Percentiles rank a stretch among this genome's conserved stretches.
phyloP scores from a whole-genome alignment of 169 alveolate species.

The Cryptosporidium andersoni region DNA sequence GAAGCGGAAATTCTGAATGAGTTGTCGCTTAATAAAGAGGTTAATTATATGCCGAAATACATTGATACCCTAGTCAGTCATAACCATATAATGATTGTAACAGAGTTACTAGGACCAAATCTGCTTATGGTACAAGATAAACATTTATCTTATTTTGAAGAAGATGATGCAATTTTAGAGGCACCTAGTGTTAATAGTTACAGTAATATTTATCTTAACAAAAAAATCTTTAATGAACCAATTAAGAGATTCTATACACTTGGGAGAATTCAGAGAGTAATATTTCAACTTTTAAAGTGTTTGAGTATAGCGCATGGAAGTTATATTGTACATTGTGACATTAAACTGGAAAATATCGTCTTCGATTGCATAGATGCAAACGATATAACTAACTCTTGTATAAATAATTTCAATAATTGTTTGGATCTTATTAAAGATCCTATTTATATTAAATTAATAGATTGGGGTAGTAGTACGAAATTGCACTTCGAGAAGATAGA shows the following conservation, averaged over 20 bases:
- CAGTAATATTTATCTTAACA: too few species aligned
- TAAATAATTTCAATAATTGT: neutral
- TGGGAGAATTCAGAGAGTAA: slow-evolving; percentile 38
- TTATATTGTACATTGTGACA: slow-evolving; percentile 91
- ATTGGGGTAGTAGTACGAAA: slow-evolving; percentile 66
- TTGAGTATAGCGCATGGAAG: slow-evolving; percentile 36
- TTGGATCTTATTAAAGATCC: neutral
- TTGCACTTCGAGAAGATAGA: slow-evolving; percentile 19
- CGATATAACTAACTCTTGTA: slow-evolving; percentile 25
- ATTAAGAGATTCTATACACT: neutral
- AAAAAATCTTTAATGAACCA: neutral
- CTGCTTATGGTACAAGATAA: neutral
- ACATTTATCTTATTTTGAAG: too few species aligned
- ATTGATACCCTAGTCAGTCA: slow-evolving; percentile 2
- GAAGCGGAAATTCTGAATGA: slow-evolving; percentile 25
- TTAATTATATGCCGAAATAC: slow-evolving; percentile 17
- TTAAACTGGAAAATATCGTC: slow-evolving; percentile 94
- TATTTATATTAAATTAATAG: slow-evolving; percentile 34
- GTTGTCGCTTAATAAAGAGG: neutral
- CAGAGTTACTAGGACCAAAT: slow-evolving; percentile 35
- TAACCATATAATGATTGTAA: slow-evolving; percentile 1
- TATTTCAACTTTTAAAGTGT: slow-evolving; percentile 39
- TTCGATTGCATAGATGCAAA: slow-evolving; percentile 74
- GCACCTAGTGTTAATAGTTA: too few species aligned
- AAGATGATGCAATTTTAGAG: too few species aligned